Evolutionary conservation across 2,329 filamentous ascomycete species (phyloP).

Genomic region (Truncatella angustata): DNA sequence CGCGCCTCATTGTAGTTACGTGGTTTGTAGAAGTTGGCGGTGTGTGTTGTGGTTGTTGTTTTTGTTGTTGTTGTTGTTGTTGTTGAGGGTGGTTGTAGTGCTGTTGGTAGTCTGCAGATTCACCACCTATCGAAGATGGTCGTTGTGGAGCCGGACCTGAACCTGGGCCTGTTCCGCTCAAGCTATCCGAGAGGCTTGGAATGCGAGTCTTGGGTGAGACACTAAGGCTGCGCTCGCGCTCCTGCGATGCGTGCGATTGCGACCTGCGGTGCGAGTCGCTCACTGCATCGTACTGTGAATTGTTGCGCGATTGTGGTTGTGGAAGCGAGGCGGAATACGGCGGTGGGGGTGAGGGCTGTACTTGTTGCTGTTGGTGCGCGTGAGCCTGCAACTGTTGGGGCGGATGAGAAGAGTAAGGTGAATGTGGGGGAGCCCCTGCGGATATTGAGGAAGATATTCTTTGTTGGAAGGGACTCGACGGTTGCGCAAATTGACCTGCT

Average conservation of each 20-base stretch:
- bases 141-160: constrained; percentile 12
- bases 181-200: constrained; percentile 41
- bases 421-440: constrained; percentile 25
- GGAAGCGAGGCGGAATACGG: constrained; percentile 31
- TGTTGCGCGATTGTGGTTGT: constrained; percentile 37
- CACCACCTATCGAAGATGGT: constrained; percentile 20
- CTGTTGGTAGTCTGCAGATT: constrained; percentile 21
- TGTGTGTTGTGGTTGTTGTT: constrained; percentile 14
- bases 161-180: constrained; percentile 4
- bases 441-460: constrained; percentile 34
- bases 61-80: constrained; percentile 7
- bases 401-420: constrained; percentile 24
- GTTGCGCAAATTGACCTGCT: constrained; percentile 38
- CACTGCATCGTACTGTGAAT: constrained; percentile 39
- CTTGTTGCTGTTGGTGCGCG: constrained; percentile 18
- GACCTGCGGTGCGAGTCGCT: constrained; percentile 46
- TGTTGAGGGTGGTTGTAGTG: constrained; percentile 35
- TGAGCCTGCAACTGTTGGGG: constrained; percentile 21
- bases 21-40: constrained; percentile 17
- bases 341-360: constrained; percentile 28
- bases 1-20: constrained; percentile 29
- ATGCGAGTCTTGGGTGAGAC: constrained; percentile 76
- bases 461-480: constrained; percentile 61
- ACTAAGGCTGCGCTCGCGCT: constrained; percentile 69
- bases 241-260: constrained; percentile 49